Evolutionary conservation across 2,329 filamentous ascomycete species (phyloP).

Genomic region (Cytospora piceae): DNA sequence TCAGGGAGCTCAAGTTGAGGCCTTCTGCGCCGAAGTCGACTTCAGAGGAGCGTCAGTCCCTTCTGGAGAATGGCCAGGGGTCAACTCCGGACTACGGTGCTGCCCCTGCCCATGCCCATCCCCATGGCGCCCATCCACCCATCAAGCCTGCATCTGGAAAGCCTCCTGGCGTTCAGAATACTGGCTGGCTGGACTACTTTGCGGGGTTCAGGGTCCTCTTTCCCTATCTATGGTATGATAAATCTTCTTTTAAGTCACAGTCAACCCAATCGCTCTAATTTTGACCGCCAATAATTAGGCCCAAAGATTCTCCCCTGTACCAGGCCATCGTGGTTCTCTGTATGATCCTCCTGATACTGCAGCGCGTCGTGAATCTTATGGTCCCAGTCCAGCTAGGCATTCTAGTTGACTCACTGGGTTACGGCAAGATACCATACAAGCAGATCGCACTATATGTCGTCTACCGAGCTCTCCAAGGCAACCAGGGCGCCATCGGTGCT

Average conservation of each 20-base stretch:
- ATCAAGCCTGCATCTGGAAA: slow-evolving; percentile 30
- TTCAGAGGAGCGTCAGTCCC: slow-evolving; percentile 43
- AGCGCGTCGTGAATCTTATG: slow-evolving; percentile 49
- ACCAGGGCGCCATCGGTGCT: slow-evolving; percentile 49
- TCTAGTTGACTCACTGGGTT: slow-evolving; percentile 46
- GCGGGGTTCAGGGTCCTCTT: slow-evolving; percentile 50
- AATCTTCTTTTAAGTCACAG: slow-evolving; percentile 19
- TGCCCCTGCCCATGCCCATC: not conserved
- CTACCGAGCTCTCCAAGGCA: slow-evolving; percentile 50
- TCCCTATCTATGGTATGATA: slow-evolving; percentile 47
- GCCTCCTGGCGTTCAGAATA: slow-evolving; percentile 38
- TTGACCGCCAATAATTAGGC: slow-evolving; percentile 36
- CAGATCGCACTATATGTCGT: slow-evolving; percentile 49
- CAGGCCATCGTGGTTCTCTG: slow-evolving; percentile 48
- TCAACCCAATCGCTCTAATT: not conserved
- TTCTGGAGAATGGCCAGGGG: slow-evolving; percentile 45
- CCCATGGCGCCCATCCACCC: slow-evolving; percentile 36
- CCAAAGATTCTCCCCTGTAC: slow-evolving; percentile 46
- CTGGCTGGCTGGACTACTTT: slow-evolving; percentile 52
- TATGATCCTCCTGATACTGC: slow-evolving; percentile 45
- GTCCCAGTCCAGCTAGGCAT: slow-evolving; percentile 48
- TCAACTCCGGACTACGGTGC: slow-evolving; percentile 30
- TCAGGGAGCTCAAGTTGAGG: slow-evolving; percentile 40
- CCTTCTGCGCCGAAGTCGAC: slow-evolving; percentile 36
- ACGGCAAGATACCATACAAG: slow-evolving; percentile 47